Evolutionary conservation across 805 yeast species (phyloP), one percentile per base, ranked within the genome.

Genomic region (Saccharomyces paradoxus): DNA sequence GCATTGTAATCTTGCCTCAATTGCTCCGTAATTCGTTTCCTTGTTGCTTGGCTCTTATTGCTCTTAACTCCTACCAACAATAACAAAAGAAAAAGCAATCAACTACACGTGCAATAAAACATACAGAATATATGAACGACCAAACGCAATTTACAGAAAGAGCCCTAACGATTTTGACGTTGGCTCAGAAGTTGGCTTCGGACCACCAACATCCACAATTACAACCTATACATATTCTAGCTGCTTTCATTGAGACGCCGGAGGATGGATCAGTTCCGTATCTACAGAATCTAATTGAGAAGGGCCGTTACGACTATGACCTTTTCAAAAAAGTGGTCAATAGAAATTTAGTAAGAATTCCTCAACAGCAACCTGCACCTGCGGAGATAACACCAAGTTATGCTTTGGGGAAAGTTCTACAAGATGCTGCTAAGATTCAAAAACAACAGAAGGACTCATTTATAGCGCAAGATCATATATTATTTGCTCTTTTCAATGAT

Each of bases 401-500:
- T 46, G 80, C 89, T n/a, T 77, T 90, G 32, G 89, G 88, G 22
- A 85, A 82, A 67, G 81, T 94, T 22, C 69, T 94, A 49, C 80
- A 80, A 59, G 81, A 80, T 41, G 95, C 98, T 14, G 77, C 78
- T 50, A 87, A 89, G 67, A 81, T 89, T 64, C 87, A 87, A 71
- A 77, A 82, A 51, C 87, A 87, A 63, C 99, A 92, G 69, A 92
- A 92, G 70, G 99, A 94, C 71, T 77, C 84, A 21, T 94, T 81
- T 66, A 80, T 94, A 54, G 98, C 96, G 1, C 98, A 92, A 74
- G 99, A 94, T 72, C 99, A 94, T 70, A 74, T 94, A 12, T 73
- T 94, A 51, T 76, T 90, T 56, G 97, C 97, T 0, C 74, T 94
- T 41, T 74, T 94, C 50, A 94, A 90, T 28, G 97, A 92, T 63